Evolutionary conservation across 768 basidiomycete genomes (phyloP).

Genomic region (Lactifluus echinatus): DNA sequence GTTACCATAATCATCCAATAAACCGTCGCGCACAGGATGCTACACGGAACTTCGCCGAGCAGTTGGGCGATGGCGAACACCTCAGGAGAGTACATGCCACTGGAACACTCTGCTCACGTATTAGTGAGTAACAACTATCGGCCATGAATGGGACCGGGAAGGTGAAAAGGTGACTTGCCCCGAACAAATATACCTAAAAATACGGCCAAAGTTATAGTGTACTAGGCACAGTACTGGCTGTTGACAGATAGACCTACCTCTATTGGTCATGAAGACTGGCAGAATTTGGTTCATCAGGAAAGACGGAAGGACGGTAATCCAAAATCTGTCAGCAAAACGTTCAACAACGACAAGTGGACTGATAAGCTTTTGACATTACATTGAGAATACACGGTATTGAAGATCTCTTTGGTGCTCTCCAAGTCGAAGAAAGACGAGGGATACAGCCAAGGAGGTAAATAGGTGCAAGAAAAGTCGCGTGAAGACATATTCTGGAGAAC

Average conservation of each 20-base stretch:
- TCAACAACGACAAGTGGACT: neutral
- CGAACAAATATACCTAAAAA: slow-evolving; percentile 33
- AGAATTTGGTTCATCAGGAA: slow-evolving; percentile 76
- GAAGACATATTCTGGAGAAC: slow-evolving; percentile 80
- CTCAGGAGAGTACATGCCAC: slow-evolving; percentile 78
- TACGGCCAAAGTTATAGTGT: neutral
- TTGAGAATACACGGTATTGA: slow-evolving; percentile 73
- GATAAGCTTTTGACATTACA: slow-evolving; percentile 37
- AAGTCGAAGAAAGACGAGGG: slow-evolving; percentile 72
- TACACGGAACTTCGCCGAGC: slow-evolving; percentile 73
- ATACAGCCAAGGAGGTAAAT: slow-evolving; percentile 62
- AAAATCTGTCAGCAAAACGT: slow-evolving; percentile 34
- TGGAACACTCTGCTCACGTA: slow-evolving; percentile 50
- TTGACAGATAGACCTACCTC: slow-evolving; percentile 31
- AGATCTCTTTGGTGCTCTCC: slow-evolving; percentile 56
- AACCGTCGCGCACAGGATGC: slow-evolving; percentile 54
- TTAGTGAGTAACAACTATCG: neutral
- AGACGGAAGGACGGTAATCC: slow-evolving; percentile 58
- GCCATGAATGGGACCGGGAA: neutral
- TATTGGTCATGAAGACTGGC: slow-evolving; percentile 72
- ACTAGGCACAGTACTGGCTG: neutral
- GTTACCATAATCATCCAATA: slow-evolving; percentile 71
- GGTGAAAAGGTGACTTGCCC: neutral
- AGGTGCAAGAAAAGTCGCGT: slow-evolving; percentile 70
- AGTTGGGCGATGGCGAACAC: slow-evolving; percentile 82